These are phyloP conservation scores for Colletotrichum tofieldiae DNA, from an alignment of 2,329 filamentous ascomycete species.

Conservation along the genomic window DNA sequence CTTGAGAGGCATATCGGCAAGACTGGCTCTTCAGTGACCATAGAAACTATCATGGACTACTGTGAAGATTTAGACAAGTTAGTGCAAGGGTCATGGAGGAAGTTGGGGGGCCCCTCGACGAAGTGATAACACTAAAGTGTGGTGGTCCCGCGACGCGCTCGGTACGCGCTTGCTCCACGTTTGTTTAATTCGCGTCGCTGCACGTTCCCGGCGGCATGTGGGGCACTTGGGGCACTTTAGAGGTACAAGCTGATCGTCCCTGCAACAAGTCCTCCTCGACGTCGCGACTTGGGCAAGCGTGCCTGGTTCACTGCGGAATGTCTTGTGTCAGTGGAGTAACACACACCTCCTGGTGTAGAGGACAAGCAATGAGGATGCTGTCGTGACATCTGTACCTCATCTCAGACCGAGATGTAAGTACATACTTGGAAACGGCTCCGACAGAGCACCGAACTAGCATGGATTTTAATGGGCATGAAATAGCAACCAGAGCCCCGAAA, in stretches of 20 bases:
- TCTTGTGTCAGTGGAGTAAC: not conserved
- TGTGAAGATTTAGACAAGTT: conserved; percentile 4
- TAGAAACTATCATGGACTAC: conserved; percentile 49
- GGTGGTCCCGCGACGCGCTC: conserved; percentile 39
- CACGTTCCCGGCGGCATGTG: conserved; percentile 27
- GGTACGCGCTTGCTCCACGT: conserved; percentile 35
- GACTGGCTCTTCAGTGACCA: conserved; percentile 48
- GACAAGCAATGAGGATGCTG: not conserved
- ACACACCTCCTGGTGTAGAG: not conserved
- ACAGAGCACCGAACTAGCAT: not conserved
- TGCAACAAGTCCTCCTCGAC: conserved; percentile 14
- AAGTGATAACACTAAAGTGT: conserved; percentile 35
- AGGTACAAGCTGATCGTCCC: not conserved
- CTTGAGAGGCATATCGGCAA: conserved; percentile 52
- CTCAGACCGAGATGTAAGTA: not conserved
- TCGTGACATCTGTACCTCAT: not conserved
- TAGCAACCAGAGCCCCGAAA: not conserved
- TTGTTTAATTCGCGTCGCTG: conserved; percentile 32
- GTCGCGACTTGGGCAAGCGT: not conserved
- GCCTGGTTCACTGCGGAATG: not conserved
- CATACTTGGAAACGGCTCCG: not conserved
- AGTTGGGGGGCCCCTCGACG: conserved; percentile 18
- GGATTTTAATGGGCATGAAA: not conserved
- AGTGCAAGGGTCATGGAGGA: conserved; percentile 33
- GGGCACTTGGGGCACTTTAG: conserved; percentile 17